phyloP scores from a whole-genome alignment of 2,329 filamentous ascomycete genomes.

The Trichoderma atroviride region DNA sequence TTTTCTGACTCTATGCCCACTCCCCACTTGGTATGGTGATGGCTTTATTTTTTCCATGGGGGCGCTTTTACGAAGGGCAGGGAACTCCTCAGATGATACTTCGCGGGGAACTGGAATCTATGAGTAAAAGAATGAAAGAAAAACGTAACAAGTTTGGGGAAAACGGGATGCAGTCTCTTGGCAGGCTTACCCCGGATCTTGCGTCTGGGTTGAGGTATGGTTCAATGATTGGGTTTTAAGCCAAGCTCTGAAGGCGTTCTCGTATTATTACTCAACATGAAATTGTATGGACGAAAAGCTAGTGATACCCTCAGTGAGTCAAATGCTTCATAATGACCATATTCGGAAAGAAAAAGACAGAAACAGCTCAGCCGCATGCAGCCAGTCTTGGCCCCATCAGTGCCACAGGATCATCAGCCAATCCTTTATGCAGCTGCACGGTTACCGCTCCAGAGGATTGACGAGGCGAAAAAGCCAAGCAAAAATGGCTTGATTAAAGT shows the following conservation, averaged over 20 bases:
- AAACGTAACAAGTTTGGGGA: background rate
- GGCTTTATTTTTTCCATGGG: constrained; percentile 2
- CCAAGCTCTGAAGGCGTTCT: background rate
- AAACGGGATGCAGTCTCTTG: background rate
- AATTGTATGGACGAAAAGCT: background rate
- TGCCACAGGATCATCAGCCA: background rate
- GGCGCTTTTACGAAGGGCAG: background rate
- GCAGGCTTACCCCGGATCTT: constrained; percentile 3
- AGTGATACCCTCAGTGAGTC: background rate
- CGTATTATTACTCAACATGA: background rate
- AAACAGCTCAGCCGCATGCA: background rate
- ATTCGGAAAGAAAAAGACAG: background rate
- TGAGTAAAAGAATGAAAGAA: background rate
- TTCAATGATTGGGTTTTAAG: background rate
- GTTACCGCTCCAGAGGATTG: background rate
- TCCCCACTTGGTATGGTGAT: constrained; percentile 16
- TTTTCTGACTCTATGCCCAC: background rate
- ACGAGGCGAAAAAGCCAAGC: background rate
- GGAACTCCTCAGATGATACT: background rate
- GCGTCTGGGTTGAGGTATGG: too few relatives aligned
- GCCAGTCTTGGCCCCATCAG: background rate
- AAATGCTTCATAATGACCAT: background rate
- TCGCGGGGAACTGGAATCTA: constrained; percentile 1
- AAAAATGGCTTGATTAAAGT: constrained; percentile 20
- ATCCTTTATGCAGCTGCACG: background rate